Evolutionary conservation across 2,329 filamentous ascomycete genomes (phyloP), one percentile per base, ranked within the genome.

Genomic region (Dactylonectria estremocensis): DNA sequence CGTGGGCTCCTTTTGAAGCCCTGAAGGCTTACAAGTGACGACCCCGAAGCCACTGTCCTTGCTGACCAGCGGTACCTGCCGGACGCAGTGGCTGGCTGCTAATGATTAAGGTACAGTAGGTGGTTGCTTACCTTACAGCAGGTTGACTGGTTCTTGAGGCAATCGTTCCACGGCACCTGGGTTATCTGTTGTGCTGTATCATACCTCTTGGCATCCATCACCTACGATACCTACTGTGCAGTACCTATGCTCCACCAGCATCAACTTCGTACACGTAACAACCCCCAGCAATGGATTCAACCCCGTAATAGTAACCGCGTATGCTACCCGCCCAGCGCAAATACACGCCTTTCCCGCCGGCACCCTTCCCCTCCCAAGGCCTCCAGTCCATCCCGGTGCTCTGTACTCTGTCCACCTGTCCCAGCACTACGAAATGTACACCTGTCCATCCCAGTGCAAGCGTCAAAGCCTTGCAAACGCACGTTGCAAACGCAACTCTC

Each of bases 251-350:
- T 49, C n/a, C 46, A 14, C 35, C 48, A 16, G 18, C 20, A 43
- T 20, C 58, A n/a, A n/a, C n/a, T n/a, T n/a, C n/a, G n/a, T 28
- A 45, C 48, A 33, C 48, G 58, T 61, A 61, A 59, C 56, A 61
- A 61, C 58, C 48, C 58, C 58, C 58, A 61, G 58, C 58, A 62
- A 49, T 62, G 24, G 4, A 28, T 62, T 48, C n/a, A 40, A 48
- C 18, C 50, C 59, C 33, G 52, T 49, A 55, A 43, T 35, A 20
- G 53, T 18, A 35, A 37, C 50, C 52, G 60, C 60, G 60, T 45
- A 56, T 48, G 60, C 31, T 56, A 56, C 53, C 60, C 60, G 60
- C 40, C 45, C 58, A 61, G 48, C 20, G 24, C 58, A 45, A n/a
- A 52, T 49, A 49, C 24, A 28, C 54, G 14, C 53, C 46, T 45